phyloP scores from a whole-genome alignment of 495 filamentous ascomycete species.

The Penicillium herquei region DNA sequence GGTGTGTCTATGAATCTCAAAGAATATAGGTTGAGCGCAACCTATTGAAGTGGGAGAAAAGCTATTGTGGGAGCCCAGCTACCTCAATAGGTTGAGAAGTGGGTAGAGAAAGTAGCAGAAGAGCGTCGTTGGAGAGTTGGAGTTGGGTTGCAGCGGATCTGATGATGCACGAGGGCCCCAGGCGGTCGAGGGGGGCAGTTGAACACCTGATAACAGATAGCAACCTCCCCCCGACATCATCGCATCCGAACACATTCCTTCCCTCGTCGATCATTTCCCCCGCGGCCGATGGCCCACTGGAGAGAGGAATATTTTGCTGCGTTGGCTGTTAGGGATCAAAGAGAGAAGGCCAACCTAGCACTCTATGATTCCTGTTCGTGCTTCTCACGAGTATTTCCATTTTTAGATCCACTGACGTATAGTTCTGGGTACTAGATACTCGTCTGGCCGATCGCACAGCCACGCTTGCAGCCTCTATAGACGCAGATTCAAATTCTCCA shows the following conservation, averaged over 20 bases:
- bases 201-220: slow-evolving; percentile 28
- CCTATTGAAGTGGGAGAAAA: slow-evolving; percentile 2
- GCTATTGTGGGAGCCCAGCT: neutral
- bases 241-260: slow-evolving; percentile 15
- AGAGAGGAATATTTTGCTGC: slow-evolving; percentile 55
- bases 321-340: slow-evolving; percentile 53
- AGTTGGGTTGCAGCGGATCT: slow-evolving; percentile 29
- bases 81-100: neutral
- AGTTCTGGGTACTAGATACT: slow-evolving; percentile 51
- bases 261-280: slow-evolving; percentile 19
- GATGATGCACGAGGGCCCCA: slow-evolving; percentile 35
- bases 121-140: slow-evolving; percentile 22
- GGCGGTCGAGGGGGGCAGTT: slow-evolving; percentile 40
- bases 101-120: neutral
- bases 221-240: slow-evolving; percentile 15
- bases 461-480: slow-evolving; percentile 40
- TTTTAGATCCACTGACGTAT: slow-evolving; percentile 21
- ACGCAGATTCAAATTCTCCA: slow-evolving; percentile 1
- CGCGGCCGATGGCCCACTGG: slow-evolving; percentile 52
- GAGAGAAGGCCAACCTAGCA: slow-evolving; percentile 54
- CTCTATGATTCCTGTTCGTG: slow-evolving; percentile 59
- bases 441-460: slow-evolving; percentile 68
- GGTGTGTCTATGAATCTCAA: slow-evolving; percentile 12
- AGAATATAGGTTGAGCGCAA: neutral
- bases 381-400: neutral